Evolutionary conservation across 1,139 yeast genomes (phyloP), one percentile per base, ranked within the genome.

Genomic region (Taphrina communis): DNA sequence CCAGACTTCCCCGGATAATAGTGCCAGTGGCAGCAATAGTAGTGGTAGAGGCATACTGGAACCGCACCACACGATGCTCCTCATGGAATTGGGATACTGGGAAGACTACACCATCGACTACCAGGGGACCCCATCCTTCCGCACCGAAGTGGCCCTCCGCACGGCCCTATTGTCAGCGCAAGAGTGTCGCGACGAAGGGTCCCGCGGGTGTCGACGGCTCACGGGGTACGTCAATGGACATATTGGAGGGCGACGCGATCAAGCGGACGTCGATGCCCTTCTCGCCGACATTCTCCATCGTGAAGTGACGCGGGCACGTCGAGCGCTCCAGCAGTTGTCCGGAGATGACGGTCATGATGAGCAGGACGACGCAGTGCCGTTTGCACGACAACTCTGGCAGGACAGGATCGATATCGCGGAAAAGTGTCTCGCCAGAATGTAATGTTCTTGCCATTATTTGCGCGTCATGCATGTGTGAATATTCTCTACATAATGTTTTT

Each of bases 221-320:
- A 46, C 50, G 44, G 57, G 46, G 51, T 66, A 35, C 41, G 62
- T 66, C 50, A 66, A 66, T 39, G 69, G 69, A 12, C 62, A 41
- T 6, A 50, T 19, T 50, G 55, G 57, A 31, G 69, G 69, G 11
- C 36, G 11, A 14, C 12, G 42, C 5, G 69, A 66, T 4, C 59
- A 31, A 19, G 42, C 6, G 5, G 57, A 19, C 14, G 66, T 89
- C 88, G 74, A 90, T 80, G 73, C 91, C 81, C n/a, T 92, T 11
- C 17, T 58, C 17, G 14, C 6, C 11, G 14, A 58, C 42, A 4
- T 46, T 12, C 17, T 58, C 25, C 6, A n/a, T 21, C n/a, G 36
- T 12, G 62, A 58, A 7, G 11, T 56, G 50, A 21, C 12, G 12
- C 21, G 2, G 12, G 25, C 60, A 19, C 35, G 19, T 7, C 21